Base-by-base conservation (phyloP, 345 rosid genomes). In the Moricandia arvensis region DNA sequence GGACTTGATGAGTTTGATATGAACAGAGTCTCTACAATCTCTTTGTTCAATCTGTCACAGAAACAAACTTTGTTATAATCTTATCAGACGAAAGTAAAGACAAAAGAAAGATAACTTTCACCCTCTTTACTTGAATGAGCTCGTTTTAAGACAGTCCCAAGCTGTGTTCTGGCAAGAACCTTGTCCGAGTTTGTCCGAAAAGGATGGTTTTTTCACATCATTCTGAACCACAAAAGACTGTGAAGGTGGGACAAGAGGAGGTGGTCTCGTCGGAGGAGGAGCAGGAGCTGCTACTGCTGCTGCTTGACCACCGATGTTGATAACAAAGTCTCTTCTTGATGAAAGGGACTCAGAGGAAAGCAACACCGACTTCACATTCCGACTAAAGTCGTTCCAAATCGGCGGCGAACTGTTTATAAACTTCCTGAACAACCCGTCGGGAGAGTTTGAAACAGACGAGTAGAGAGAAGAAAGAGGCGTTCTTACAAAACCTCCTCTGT, bases 1-100 rank as follows among this genome's bases (percentile, higher is more conserved):
- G 87, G 61, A n/a, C 63, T 71, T 4, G 95, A 83, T 11, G 85
- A 80, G 69, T 88, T 90, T 30, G 85, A 91, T 15, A 93, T 82
- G 67, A 93, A 90, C 77, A 95, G 55, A 59, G 91, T 80, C 78
- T 95, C 99, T 3, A 90, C 90, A 90, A 90, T 87, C 85, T 95
- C 97, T 84, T 90, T 91, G 60, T 89, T 85, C 86, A 95, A 87
- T 81, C 99, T 95, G 88, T 83, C 84, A 67, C 2, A 49, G 1
- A 33, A 66, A 54, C 68, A 63, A 43, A 70, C 47, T 72, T 49
- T 47, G 49, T 8, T 6, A 70, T 51, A 24, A 41, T 73, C 59
- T 63, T 60, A 11, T 41, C 7, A 15, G 38, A 13, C n/a, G 37
- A 29, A 51, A 6, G 1, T 7, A 4, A 13, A 6, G 63, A 55